These are phyloP conservation scores for Fusarium setosum DNA, from an alignment of 2,329 filamentous ascomycete species.

Conservation along the genomic window DNA sequence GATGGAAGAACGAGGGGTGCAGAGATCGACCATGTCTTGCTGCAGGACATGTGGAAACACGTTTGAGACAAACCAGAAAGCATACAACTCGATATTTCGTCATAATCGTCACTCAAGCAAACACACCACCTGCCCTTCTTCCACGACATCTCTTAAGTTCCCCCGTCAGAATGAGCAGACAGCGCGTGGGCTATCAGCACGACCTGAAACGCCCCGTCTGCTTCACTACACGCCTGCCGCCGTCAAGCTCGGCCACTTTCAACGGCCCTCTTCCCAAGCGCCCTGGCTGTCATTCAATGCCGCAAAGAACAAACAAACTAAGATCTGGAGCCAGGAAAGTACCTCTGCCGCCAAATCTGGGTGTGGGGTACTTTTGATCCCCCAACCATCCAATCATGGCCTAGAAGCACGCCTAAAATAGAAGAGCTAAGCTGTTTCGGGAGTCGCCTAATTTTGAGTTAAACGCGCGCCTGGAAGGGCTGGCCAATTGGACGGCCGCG, in stretches of 20 bases:
- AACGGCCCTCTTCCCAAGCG: constrained; percentile 25
- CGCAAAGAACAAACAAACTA: background rate
- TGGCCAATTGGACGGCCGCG: constrained; percentile 29
- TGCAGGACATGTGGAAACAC: too few species aligned
- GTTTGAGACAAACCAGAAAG: too few species aligned
- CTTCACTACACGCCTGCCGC: constrained; percentile 36
- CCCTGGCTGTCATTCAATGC: constrained; percentile 13
- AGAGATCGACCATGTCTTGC: too few species aligned
- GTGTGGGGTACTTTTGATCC: constrained; percentile 18
- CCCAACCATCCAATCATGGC: constrained; percentile 36
- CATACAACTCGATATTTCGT: background rate
- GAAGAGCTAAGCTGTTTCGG: constrained; percentile 26
- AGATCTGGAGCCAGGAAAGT: constrained; percentile 10
- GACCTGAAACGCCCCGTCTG: constrained; percentile 37
- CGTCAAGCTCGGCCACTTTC: constrained; percentile 1
- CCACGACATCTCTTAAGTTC: background rate
- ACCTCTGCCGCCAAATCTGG: constrained; percentile 16
- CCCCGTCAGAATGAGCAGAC: too few species aligned
- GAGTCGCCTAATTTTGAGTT: constrained; percentile 37
- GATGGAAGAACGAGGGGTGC: too few species aligned
- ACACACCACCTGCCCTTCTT: background rate
- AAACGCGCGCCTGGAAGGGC: constrained; percentile 41
- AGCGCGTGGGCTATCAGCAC: background rate
- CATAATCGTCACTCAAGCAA: background rate
- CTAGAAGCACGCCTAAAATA: constrained; percentile 34